Conservation (phyloP, 2,329 filamentous ascomycete genomes). For the Raffaelea albimanens region DNA sequence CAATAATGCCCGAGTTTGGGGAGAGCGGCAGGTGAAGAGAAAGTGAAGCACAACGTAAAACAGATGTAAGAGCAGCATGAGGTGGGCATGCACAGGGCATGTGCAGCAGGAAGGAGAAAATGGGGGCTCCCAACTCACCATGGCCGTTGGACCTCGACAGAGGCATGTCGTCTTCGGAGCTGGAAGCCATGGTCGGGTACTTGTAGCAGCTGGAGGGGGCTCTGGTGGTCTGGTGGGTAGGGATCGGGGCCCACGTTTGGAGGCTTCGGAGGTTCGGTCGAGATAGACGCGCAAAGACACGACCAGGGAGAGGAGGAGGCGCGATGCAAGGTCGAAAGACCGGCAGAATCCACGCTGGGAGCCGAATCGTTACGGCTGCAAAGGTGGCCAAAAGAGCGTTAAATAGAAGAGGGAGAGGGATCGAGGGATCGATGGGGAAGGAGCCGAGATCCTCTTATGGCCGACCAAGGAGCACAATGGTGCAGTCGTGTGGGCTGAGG, state of each 20-base stretch:
- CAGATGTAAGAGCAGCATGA: too few relatives aligned
- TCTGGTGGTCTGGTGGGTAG: background rate
- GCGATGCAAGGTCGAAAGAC: background rate
- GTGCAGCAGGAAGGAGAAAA: too few relatives aligned
- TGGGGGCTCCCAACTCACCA: conserved; percentile 54
- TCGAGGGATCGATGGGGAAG: too few relatives aligned
- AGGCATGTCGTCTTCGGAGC: conserved; percentile 76
- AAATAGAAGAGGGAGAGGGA: background rate
- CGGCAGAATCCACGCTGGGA: background rate
- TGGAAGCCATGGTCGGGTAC: conserved; percentile 44
- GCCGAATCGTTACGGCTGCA: background rate
- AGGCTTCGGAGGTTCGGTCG: background rate
- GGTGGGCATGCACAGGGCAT: too few relatives aligned
- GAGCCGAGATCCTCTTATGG: too few relatives aligned
- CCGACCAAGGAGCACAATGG: too few relatives aligned
- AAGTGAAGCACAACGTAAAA: too few relatives aligned
- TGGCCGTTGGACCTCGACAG: conserved; percentile 60
- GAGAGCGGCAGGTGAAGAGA: too few relatives aligned
- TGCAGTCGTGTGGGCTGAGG: too few relatives aligned
- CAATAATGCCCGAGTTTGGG: too few relatives aligned
- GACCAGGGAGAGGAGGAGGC: conserved; percentile 10
- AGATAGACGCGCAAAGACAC: background rate
- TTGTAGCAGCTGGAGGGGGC: conserved; percentile 13
- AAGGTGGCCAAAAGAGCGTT: background rate
- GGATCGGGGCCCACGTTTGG: background rate